phyloP scores from a whole-genome alignment of 179 eudicot species.

The Silene vulgaris region DNA sequence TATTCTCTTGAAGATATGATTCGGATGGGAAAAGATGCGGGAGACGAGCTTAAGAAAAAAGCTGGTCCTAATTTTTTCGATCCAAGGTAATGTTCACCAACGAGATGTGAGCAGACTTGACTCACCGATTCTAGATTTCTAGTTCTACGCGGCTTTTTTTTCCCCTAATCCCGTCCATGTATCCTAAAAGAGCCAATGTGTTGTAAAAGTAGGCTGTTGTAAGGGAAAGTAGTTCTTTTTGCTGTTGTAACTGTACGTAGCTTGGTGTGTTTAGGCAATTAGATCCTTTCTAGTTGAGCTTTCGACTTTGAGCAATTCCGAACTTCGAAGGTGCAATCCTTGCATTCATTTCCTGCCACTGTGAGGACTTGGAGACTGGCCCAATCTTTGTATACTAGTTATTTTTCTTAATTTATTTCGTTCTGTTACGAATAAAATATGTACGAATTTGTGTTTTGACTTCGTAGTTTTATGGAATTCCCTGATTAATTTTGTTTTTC shows the following conservation, averaged over 20 bases:
- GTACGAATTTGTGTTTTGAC: too few species aligned
- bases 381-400: background rate
- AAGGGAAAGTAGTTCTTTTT: background rate
- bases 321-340: background rate
- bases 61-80: conserved; percentile 89
- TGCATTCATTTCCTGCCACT: background rate
- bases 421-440: too few species aligned
- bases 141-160: background rate
- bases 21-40: conserved; percentile 83
- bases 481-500: too few species aligned
- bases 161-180: background rate
- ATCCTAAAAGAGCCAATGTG: background rate
- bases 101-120: conserved; percentile 12
- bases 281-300: background rate
- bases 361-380: background rate
- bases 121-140: conserved; percentile 4
- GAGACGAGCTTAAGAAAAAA: conserved; percentile 68
- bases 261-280: background rate
- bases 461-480: too few species aligned
- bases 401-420: too few species aligned
- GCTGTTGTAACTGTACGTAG: conserved; percentile 7
- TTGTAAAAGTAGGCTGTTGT: background rate
- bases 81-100: conserved; percentile 26
- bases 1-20: conserved; percentile 74
- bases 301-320: background rate